phyloP scores from a whole-genome alignment of 169 alveolate genomes.

The Ichthyophthirius multifiliis region DNA sequence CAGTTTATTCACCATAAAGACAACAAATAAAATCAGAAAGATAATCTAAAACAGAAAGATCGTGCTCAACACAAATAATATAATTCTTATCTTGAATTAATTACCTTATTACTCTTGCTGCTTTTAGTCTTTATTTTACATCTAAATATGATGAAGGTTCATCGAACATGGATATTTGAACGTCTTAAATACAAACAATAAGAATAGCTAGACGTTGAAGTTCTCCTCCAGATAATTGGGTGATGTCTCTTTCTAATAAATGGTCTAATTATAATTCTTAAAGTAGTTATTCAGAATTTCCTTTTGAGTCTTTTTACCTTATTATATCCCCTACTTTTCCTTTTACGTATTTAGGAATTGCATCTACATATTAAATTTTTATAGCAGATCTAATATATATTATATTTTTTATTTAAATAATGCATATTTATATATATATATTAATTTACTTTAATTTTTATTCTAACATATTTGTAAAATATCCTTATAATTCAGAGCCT shows the following conservation, averaged over 20 bases:
- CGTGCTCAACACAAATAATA: constrained; percentile 97
- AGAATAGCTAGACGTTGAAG: constrained; percentile 97
- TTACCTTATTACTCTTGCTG: constrained; percentile 93
- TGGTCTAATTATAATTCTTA: constrained; percentile 91
- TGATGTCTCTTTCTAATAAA: constrained; percentile 92
- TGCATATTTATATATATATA: neutral
- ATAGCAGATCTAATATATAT: constrained; percentile 83
- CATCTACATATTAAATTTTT: constrained; percentile 99
- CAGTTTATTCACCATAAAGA: constrained; percentile 98
- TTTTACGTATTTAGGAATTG: constrained; percentile 86
- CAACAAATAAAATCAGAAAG: constrained; percentile 98
- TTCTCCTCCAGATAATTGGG: constrained; percentile 98
- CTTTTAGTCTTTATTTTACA: constrained; percentile 95
- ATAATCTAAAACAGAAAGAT: constrained; percentile 98
- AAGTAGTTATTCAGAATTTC: constrained; percentile 79
- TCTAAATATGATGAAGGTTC: constrained; percentile 99
- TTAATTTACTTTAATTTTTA: constrained; percentile 86
- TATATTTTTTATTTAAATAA: neutral
- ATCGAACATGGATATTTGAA: constrained; percentile 98
- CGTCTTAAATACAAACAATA: constrained; percentile 92
- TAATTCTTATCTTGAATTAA: constrained; percentile 90
- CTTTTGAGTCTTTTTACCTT: constrained; percentile 89
- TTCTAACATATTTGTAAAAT: constrained; percentile 94
- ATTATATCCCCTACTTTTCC: constrained; percentile 89
- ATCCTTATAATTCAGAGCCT: constrained; percentile 97